Conservation (phyloP, 2,329 filamentous ascomycete species). For the Trichophyton equinum region DNA sequence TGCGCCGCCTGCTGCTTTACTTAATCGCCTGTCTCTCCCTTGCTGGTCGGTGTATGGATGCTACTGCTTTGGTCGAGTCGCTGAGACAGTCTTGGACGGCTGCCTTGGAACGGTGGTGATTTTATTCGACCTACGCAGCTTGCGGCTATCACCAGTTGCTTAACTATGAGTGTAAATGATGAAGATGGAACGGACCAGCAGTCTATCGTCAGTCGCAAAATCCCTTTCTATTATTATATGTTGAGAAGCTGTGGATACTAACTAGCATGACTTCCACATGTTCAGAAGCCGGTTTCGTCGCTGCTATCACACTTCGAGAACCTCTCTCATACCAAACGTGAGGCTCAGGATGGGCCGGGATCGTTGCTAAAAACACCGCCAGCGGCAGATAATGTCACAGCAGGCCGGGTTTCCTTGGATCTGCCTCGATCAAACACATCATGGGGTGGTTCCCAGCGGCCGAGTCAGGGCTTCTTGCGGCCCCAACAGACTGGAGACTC, state of each 20-base stretch:
- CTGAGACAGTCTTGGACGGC: not conserved
- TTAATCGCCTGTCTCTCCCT: not conserved
- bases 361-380: constrained; percentile 23
- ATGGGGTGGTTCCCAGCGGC: constrained; percentile 20
- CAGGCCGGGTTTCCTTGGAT: constrained; percentile 31
- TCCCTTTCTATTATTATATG: constrained; percentile 1
- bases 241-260: constrained; percentile 6
- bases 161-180: not conserved
- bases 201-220: constrained; percentile 9
- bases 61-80: not conserved
- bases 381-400: constrained; percentile 18
- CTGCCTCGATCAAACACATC: constrained; percentile 29
- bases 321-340: constrained; percentile 24
- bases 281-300: constrained; percentile 37
- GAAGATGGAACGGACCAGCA: constrained; percentile 8
- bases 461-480: not conserved
- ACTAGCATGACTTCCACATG: constrained; percentile 6
- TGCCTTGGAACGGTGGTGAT: not conserved
- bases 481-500: constrained; percentile 22
- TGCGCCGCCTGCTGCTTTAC: not conserved
- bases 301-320: constrained; percentile 39
- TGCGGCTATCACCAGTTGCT: not conserved
- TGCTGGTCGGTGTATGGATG: not conserved
- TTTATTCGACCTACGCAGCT: not conserved
- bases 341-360: constrained; percentile 21